Percentiles rank a stretch among this genome's conserved stretches.
Evolutionary conservation across 2,329 filamentous ascomycete genomes (phyloP).

Genomic region (Pseudocercospora vitis): DNA sequence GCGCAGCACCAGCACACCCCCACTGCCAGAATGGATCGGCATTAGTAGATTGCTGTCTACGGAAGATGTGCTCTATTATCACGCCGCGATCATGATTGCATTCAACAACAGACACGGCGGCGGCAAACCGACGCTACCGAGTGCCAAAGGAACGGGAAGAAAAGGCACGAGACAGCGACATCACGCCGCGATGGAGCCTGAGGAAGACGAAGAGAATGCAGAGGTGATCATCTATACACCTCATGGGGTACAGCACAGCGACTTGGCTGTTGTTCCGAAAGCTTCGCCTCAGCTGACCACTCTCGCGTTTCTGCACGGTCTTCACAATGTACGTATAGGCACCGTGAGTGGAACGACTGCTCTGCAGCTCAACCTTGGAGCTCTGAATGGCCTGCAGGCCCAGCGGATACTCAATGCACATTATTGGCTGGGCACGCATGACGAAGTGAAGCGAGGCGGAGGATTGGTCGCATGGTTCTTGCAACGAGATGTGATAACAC

Average conservation of each 20-base stretch:
- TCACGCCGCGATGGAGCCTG: slow-evolving; percentile 17
- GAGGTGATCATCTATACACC: slow-evolving; percentile 65
- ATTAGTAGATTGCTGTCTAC: slow-evolving; percentile 58
- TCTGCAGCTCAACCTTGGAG: slow-evolving; percentile 65
- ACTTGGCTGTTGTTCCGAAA: slow-evolving; percentile 46
- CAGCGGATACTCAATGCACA: slow-evolving; percentile 54
- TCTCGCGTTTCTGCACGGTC: slow-evolving; percentile 62
- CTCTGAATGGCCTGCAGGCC: slow-evolving; percentile 59
- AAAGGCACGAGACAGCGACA: slow-evolving; percentile 25
- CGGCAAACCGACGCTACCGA: slow-evolving; percentile 8
- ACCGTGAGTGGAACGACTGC: slow-evolving; percentile 31
- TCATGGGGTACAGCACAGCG: slow-evolving; percentile 56
- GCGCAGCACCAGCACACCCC: slow-evolving; percentile 46
- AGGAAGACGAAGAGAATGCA: slow-evolving; percentile 39
- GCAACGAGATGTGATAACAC: slow-evolving; percentile 43
- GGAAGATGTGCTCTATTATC: slow-evolving; percentile 60
- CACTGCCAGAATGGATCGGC: slow-evolving; percentile 61
- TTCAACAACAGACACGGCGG: slow-evolving; percentile 45
- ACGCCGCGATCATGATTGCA: slow-evolving; percentile 60
- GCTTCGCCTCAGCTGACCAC: slow-evolving; percentile 52
- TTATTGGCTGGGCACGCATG: slow-evolving; percentile 67
- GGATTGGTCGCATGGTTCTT: slow-evolving; percentile 57
- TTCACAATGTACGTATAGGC: slow-evolving; percentile 60
- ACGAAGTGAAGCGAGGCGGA: slow-evolving; percentile 61
- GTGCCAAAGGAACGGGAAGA: slow-evolving; percentile 28